Evolutionary conservation across 1,139 yeast species (phyloP).

Genomic region (Meyerozyma guilliermondii): DNA sequence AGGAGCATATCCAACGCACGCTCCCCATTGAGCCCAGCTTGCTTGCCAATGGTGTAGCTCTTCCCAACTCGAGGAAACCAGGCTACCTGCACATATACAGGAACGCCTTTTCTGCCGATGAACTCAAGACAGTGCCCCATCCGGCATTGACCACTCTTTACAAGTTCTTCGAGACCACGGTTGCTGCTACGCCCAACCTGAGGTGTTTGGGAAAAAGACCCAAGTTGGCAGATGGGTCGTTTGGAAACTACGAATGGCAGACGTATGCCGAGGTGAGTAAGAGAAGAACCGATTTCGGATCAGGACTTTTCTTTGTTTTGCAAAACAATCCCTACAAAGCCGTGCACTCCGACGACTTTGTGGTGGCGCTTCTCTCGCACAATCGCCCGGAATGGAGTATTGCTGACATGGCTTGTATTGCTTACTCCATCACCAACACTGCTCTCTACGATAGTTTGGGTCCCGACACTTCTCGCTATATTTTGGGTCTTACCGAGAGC

Average conservation of each 20-base stretch:
- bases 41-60: constrained; percentile 20
- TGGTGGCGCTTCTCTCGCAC: constrained; percentile 52
- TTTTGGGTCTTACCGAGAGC: constrained; percentile 50
- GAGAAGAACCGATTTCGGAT: constrained; percentile 50
- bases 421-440: constrained; percentile 50
- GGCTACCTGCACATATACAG: constrained; percentile 56
- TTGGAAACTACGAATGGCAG: constrained; percentile 45
- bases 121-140: constrained; percentile 40
- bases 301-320: constrained; percentile 59
- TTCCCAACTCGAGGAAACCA: constrained; percentile 41
- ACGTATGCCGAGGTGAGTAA: constrained; percentile 36
- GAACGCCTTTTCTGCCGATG: constrained; percentile 32
- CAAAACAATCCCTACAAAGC: constrained; percentile 36
- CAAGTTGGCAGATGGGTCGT: constrained; percentile 32
- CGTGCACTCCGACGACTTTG: constrained; percentile 22
- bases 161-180: constrained; percentile 43
- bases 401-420: constrained; percentile 54
- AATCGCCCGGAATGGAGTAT: constrained; percentile 59
- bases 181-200: constrained; percentile 26
- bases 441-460: constrained; percentile 65
- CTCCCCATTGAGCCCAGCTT: constrained; percentile 11
- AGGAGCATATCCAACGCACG: constrained; percentile 7
- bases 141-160: constrained; percentile 48
- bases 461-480: constrained; percentile 52
- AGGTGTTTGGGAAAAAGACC: constrained; percentile 51